Conservation (phyloP, 805 yeast genomes). For the Metschnikowia kofuensis region DNA sequence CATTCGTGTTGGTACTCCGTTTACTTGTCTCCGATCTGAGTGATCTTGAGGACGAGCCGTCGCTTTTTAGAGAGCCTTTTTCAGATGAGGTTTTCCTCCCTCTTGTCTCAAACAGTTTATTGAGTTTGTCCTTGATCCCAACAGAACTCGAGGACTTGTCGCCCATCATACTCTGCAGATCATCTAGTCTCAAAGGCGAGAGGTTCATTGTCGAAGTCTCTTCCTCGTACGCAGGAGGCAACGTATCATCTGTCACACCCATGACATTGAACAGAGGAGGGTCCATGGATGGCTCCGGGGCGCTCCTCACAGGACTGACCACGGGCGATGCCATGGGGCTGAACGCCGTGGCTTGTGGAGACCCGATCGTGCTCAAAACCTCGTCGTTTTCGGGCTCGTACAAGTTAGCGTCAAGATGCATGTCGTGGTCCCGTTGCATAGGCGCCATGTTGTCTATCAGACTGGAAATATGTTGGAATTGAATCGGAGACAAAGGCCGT, state of each 20-base stretch:
- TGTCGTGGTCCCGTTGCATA: slow-evolving; percentile 33
- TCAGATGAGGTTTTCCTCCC: slow-evolving; percentile 5
- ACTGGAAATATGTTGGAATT: slow-evolving; percentile 29
- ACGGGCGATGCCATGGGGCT: slow-evolving; percentile 14
- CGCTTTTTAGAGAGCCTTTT: slow-evolving; percentile 5
- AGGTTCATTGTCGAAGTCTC: slow-evolving; percentile 5
- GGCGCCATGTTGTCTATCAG: slow-evolving; percentile 30
- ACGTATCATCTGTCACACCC: slow-evolving; percentile 12
- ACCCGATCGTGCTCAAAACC: slow-evolving; percentile 11
- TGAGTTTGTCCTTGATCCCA: slow-evolving; percentile 14
- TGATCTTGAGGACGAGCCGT: not conserved
- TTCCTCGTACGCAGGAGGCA: slow-evolving; percentile 18
- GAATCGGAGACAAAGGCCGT: slow-evolving; percentile 9
- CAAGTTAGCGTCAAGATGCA: slow-evolving; percentile 44
- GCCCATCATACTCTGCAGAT: not conserved
- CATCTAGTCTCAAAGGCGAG: slow-evolving; percentile 16
- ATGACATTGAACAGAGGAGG: slow-evolving; percentile 16
- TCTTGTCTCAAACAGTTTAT: slow-evolving; percentile 11
- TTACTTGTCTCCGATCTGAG: not conserved
- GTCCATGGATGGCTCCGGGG: slow-evolving; percentile 12
- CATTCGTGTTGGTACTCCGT: not conserved
- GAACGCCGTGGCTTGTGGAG: slow-evolving; percentile 19
- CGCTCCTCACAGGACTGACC: slow-evolving; percentile 7
- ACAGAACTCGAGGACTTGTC: slow-evolving; percentile 3
- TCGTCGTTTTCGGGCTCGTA: slow-evolving; percentile 53